These are phyloP conservation scores for Trichophyton verrucosum DNA, from an alignment of 2,329 filamentous ascomycete genomes.

Conservation along the genomic window DNA sequence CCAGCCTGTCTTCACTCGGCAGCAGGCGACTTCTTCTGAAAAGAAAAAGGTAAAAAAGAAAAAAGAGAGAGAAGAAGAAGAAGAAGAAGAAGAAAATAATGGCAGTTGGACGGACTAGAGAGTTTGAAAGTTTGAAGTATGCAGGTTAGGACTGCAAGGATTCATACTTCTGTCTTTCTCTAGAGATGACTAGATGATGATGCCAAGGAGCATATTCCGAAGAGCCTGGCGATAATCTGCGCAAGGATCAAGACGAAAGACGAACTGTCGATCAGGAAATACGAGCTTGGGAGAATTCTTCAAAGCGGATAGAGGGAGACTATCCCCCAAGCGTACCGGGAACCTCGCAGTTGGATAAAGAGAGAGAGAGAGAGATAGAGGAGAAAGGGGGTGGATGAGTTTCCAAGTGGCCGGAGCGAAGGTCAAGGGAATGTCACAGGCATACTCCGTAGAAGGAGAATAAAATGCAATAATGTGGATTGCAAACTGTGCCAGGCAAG, in stretches of 20 bases:
- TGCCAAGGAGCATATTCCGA: constrained; percentile 3
- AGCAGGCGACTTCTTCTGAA: neutral
- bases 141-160: neutral
- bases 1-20: neutral
- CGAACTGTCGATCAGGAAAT: neutral
- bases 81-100: too few relatives aligned
- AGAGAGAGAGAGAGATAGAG: too few relatives aligned
- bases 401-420: too few relatives aligned
- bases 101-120: neutral
- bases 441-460: neutral
- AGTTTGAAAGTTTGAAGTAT: neutral
- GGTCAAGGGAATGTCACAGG: neutral
- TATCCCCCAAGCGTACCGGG: too few relatives aligned
- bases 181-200: neutral
- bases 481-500: neutral
- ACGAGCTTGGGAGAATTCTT: neutral
- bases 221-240: constrained; percentile 1
- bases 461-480: neutral
- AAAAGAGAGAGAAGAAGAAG: too few relatives aligned
- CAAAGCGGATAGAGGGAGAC: neutral
- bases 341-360: neutral
- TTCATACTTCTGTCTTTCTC: neutral
- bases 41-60: neutral
- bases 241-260: neutral
- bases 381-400: too few relatives aligned